Conservation (phyloP, 129 eudicot genomes). For the Dittrichia graveolens region DNA sequence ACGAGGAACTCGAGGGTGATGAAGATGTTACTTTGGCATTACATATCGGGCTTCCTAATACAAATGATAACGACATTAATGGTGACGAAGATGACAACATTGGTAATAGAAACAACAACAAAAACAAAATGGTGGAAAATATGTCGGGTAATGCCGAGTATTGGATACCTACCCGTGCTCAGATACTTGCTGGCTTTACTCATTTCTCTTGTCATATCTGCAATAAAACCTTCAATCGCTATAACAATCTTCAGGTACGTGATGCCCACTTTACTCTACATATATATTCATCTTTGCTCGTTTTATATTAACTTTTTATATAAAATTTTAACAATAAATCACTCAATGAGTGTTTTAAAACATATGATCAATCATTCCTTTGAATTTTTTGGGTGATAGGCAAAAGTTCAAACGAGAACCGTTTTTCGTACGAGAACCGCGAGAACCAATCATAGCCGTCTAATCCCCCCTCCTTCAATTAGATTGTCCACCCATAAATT, state of each 20-base stretch:
- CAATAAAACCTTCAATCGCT: slow-evolving; percentile 76
- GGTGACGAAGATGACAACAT: slow-evolving; percentile 3
- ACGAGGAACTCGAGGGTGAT: slow-evolving; percentile 15
- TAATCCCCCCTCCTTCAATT: too few relatives aligned
- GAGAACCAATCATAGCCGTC: too few relatives aligned
- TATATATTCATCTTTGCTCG: not conserved
- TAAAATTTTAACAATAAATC: too few relatives aligned
- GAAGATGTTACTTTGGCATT: slow-evolving; percentile 55
- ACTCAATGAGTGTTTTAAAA: too few relatives aligned
- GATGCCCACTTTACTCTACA: slow-evolving; percentile 7
- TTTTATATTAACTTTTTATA: too few relatives aligned
- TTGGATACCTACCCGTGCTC: slow-evolving; percentile 82
- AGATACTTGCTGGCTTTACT: slow-evolving; percentile 82
- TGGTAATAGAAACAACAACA: not conserved
- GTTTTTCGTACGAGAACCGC: too few relatives aligned
- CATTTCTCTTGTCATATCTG: slow-evolving; percentile 83
- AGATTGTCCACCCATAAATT: too few relatives aligned
- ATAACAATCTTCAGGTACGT: slow-evolving; percentile 97
- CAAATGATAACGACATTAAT: not conserved
- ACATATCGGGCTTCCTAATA: slow-evolving; percentile 61
- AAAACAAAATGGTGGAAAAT: not conserved
- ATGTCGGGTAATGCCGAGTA: slow-evolving; percentile 34
- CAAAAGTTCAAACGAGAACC: too few relatives aligned
- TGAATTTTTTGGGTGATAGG: too few relatives aligned
- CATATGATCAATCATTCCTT: too few relatives aligned